Conservation (phyloP, 2,329 filamentous ascomycete genomes). For the Xylariaceae sp. region DNA sequence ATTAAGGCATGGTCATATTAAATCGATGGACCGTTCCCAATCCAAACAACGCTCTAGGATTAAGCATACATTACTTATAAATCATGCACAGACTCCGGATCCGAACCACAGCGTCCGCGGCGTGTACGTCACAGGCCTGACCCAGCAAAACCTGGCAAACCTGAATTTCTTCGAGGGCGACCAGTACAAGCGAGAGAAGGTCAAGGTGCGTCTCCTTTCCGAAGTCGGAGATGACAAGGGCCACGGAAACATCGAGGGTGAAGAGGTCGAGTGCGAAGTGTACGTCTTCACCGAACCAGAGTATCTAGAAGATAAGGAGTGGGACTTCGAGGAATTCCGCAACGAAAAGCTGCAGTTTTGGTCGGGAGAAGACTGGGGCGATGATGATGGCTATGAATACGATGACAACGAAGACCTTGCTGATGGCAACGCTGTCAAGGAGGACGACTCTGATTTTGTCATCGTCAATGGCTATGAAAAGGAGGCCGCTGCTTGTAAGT, state of each 20-base stretch:
- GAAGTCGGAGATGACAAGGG: constrained; percentile 36
- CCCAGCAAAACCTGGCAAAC: constrained; percentile 67
- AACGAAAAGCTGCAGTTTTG: constrained; percentile 62
- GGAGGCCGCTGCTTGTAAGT: constrained; percentile 24
- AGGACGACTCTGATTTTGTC: too few relatives aligned
- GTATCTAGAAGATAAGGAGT: constrained; percentile 67
- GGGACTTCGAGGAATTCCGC: constrained; percentile 84
- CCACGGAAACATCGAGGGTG: constrained; percentile 39
- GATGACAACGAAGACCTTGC: too few relatives aligned
- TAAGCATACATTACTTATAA: too few relatives aligned
- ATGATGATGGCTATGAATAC: constrained; percentile 26
- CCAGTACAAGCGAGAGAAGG: constrained; percentile 44
- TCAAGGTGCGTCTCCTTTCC: constrained; percentile 35
- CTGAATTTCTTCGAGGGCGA: constrained; percentile 79
- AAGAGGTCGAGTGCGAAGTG: constrained; percentile 52
- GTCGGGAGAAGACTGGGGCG: constrained; percentile 47
- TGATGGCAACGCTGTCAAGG: too few relatives aligned
- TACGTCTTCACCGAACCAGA: constrained; percentile 59
- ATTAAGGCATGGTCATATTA: too few relatives aligned
- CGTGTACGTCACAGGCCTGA: constrained; percentile 73
- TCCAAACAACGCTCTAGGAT: too few relatives aligned
- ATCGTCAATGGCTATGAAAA: constrained; percentile 22
- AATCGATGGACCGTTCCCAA: too few relatives aligned
- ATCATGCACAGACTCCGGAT: constrained; percentile 46
- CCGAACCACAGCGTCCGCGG: constrained; percentile 62